These are phyloP conservation scores for Lasiodiplodia sp. DNA, from an alignment of 2,329 filamentous ascomycete species.

Conservation along the genomic window DNA sequence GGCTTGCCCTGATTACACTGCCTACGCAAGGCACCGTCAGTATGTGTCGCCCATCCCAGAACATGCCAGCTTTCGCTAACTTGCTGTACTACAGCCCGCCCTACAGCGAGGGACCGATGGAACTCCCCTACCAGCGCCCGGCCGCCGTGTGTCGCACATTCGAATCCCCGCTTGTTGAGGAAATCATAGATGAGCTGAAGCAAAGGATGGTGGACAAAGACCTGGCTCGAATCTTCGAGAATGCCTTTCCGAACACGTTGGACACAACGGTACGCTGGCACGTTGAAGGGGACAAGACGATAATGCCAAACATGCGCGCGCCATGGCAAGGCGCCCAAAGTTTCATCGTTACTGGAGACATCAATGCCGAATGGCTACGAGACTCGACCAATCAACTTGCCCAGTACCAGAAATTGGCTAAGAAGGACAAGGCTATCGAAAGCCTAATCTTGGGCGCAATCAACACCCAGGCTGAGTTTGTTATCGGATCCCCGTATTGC, in stretches of 20 bases:
- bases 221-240: conserved; percentile 90
- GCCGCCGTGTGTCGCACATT: conserved; percentile 86
- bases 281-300: conserved; percentile 62
- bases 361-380: conserved; percentile 90
- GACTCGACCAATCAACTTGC: conserved; percentile 93
- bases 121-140: conserved; percentile 86
- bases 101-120: conserved; percentile 78
- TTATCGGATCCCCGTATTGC: conserved; percentile 95
- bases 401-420: conserved; percentile 86
- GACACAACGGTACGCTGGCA: conserved; percentile 93
- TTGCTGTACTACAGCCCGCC: conserved; percentile 65
- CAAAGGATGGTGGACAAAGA: conserved; percentile 83
- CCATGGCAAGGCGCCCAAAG: conserved; percentile 86
- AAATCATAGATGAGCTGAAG: conserved; percentile 84
- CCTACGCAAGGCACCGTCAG: conserved; percentile 68
- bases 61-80: conserved; percentile 32
- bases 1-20: conserved; percentile 73
- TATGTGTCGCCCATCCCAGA: conserved; percentile 48
- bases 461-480: conserved; percentile 94
- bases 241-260: conserved; percentile 89
- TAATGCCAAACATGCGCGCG: conserved; percentile 35
- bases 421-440: conserved; percentile 78
- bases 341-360: conserved; percentile 93
- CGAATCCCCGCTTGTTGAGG: conserved; percentile 82
- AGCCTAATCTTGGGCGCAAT: conserved; percentile 89